phyloP scores from a whole-genome alignment of 306 rosid species.

The Amphicarpaea edgeworthii region DNA sequence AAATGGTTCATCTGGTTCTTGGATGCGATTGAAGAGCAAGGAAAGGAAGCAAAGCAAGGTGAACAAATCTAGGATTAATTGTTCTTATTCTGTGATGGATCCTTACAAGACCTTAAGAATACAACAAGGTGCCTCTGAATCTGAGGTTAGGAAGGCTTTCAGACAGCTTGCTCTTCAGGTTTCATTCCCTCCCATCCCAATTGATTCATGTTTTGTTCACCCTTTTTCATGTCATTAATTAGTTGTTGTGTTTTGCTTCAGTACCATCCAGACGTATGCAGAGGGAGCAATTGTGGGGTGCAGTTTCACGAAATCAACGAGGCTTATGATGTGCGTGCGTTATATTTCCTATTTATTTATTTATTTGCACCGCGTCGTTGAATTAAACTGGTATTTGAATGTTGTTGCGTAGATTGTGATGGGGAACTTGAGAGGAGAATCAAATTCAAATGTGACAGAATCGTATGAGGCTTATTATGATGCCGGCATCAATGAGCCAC shows the following conservation, averaged over 20 bases:
- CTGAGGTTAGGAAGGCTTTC: slow-evolving; percentile 88
- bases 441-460: slow-evolving; percentile 39
- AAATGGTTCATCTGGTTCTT: slow-evolving; percentile 54
- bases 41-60: slow-evolving; percentile 37
- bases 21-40: slow-evolving; percentile 54
- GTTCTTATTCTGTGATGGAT: slow-evolving; percentile 60
- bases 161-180: slow-evolving; percentile 93
- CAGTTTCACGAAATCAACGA: slow-evolving; percentile 84
- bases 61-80: slow-evolving; percentile 50
- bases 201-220: too few relatives aligned
- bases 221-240: too few relatives aligned
- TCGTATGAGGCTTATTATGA: slow-evolving; percentile 45
- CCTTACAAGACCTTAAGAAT: slow-evolving; percentile 80
- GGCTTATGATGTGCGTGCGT: slow-evolving; percentile 91
- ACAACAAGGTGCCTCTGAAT: slow-evolving; percentile 75
- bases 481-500: slow-evolving; percentile 55
- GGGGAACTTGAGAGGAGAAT: slow-evolving; percentile 68
- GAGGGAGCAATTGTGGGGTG: slow-evolving; percentile 79
- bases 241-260: slow-evolving; percentile 50
- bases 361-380: too few relatives aligned
- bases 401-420: slow-evolving; percentile 64
- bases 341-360: not conserved
- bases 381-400: too few relatives aligned
- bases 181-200: not conserved
- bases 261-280: slow-evolving; percentile 97